Conservation (phyloP, 2,329 filamentous ascomycete species). For the Xenosphaeropsis pyriputrescens region DNA sequence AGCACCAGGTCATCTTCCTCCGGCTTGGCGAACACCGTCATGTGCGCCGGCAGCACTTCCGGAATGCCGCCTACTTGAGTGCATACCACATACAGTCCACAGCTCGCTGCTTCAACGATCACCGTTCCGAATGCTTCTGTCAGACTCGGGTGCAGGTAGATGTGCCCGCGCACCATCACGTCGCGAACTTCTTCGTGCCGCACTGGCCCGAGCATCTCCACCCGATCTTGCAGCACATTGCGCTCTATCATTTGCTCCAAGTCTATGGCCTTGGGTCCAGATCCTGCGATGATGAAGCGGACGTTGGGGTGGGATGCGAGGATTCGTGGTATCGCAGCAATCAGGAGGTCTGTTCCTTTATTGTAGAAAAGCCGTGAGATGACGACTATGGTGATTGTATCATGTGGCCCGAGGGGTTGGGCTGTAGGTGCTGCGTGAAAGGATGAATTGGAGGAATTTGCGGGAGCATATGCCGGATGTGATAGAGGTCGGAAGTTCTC, state of each 20-base stretch:
- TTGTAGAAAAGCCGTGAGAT: slow-evolving; percentile 98
- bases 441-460: slow-evolving; percentile 14
- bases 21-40: slow-evolving; percentile 94
- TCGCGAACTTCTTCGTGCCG: slow-evolving; percentile 94
- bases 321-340: slow-evolving; percentile 87
- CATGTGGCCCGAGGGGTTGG: slow-evolving; percentile 62
- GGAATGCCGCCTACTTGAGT: slow-evolving; percentile 95
- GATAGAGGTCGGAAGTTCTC: slow-evolving; percentile 78
- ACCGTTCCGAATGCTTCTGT: slow-evolving; percentile 97
- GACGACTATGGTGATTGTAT: slow-evolving; percentile 90
- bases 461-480: slow-evolving; percentile 28
- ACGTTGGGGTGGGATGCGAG: slow-evolving; percentile 82
- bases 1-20: slow-evolving; percentile 90
- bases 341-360: slow-evolving; percentile 94
- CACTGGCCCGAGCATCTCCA: slow-evolving; percentile 82
- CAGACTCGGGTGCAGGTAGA: slow-evolving; percentile 87
- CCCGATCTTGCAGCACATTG: slow-evolving; percentile 83
- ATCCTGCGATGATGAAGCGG: slow-evolving; percentile 91
- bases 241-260: slow-evolving; percentile 97
- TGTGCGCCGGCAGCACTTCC: slow-evolving; percentile 86
- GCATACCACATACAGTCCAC: slow-evolving; percentile 90
- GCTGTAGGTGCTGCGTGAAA: slow-evolving; percentile 33
- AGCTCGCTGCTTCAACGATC: slow-evolving; percentile 92
- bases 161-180: slow-evolving; percentile 93
- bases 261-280: slow-evolving; percentile 92